Evolutionary conservation across 1,139 yeast genomes (phyloP), one percentile per base, ranked within the genome.

Genomic region (Debaryomyces robertsiae): DNA sequence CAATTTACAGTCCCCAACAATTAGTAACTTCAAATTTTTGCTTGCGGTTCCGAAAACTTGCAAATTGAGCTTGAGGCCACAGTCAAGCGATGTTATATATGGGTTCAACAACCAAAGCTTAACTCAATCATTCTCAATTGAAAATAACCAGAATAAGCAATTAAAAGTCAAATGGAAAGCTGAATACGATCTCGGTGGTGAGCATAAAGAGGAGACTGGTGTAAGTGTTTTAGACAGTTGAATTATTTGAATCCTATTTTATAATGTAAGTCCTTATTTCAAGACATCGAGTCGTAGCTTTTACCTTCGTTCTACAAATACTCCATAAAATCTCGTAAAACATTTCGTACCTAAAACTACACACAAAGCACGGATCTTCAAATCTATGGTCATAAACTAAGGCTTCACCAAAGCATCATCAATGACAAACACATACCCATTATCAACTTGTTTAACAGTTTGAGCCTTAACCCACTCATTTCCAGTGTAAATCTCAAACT

Each of bases 161-260:
- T 71, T 88, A 51, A 90, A 88, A 63, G 71, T 91, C 44, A 85
- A 90, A 60, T 91, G 95, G 94, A 88, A 85, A 60, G 76, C 80
- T 23, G 78, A 79, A 45, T 90, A 81, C 57, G 55, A 55, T 11
- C 55, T 74, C 6, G 76, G 75, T 40, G 82, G 81, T 10, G 56
- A 62, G 11, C 59, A 61, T 9, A 62, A 62, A 27, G 83, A 77
- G 53, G 86, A 80, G 48, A 72, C 80, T 11, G 87, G 88, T 11
- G 80, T 83, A 15, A 60, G 63, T 40, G 61, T 61, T 15, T 61
- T 69, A 45, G 29, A 19, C 18, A 22, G 38, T 15, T 40, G 29
- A 16, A 34, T 24, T 32, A 4, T 25, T 25, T 19, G 22, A 7
- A 19, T 19, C 22, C 22, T 19, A 6, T 7, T 19, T 19, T 7